Percentiles rank a stretch among this genome's conserved stretches.
These are phyloP conservation scores for Dothiorella sarmentorum DNA, from an alignment of 2,329 filamentous ascomycete genomes.

Conservation along the genomic window DNA sequence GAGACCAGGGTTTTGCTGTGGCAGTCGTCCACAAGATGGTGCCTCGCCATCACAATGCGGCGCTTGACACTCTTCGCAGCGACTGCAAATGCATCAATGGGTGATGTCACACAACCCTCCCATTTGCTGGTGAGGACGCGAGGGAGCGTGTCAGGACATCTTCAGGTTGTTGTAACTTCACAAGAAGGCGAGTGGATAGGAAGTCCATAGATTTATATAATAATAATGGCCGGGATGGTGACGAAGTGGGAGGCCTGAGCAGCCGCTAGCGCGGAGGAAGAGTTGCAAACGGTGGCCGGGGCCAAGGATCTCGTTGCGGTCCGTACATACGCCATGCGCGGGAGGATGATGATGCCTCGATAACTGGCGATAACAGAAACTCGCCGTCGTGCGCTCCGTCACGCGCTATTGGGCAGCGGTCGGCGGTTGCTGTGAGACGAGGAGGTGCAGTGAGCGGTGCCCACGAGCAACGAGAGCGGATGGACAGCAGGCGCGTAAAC, in stretches of 20 bases:
- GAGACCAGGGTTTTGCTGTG: background rate
- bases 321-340: constrained; percentile 4
- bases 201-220: background rate
- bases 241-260: constrained; percentile 14
- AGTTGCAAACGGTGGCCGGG: background rate
- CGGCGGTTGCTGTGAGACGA: background rate
- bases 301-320: background rate
- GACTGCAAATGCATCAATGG: background rate
- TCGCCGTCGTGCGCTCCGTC: background rate
- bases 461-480: background rate
- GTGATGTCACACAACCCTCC: constrained; percentile 13
- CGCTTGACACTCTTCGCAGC: constrained; percentile 8
- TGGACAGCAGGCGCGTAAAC: constrained; percentile 9
- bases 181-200: background rate
- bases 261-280: constrained; percentile 1
- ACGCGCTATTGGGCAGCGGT: too few relatives aligned
- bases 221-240: constrained; percentile 4
- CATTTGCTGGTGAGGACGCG: background rate
- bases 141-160: constrained; percentile 12
- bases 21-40: constrained; percentile 3
- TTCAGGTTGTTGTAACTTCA: background rate
- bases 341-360: background rate
- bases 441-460: background rate
- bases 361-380: background rate
- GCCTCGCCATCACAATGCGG: background rate